These are phyloP conservation scores for Penicillium salamii DNA, from an alignment of 495 filamentous ascomycete species.

Conservation along the genomic window DNA sequence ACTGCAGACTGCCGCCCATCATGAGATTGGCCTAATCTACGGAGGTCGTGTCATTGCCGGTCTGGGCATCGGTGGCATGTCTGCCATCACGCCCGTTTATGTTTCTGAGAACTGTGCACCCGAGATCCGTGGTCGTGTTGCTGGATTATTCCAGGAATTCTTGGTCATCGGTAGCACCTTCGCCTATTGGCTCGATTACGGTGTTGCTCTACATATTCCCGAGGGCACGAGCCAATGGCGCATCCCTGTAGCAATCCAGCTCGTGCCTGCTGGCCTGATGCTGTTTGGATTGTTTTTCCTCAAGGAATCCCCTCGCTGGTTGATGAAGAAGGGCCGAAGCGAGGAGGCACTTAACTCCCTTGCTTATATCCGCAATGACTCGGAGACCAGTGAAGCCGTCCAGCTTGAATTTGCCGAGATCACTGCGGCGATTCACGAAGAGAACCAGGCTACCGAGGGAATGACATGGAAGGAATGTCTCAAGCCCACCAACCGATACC, in stretches of 20 bases:
- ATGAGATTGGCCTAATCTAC: slow-evolving; percentile 35
- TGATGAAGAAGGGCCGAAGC: slow-evolving; percentile 43
- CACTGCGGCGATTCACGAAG: slow-evolving; percentile 31
- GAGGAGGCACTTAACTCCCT: slow-evolving; percentile 45
- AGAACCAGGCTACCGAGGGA: slow-evolving; percentile 40
- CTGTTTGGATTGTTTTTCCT: slow-evolving; percentile 49
- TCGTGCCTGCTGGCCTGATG: slow-evolving; percentile 50
- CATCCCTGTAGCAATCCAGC: slow-evolving; percentile 52
- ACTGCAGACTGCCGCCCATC: slow-evolving; percentile 51
- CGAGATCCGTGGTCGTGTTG: slow-evolving; percentile 43
- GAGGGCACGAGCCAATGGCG: slow-evolving; percentile 48
- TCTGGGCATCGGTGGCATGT: slow-evolving; percentile 44
- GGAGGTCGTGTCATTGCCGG: slow-evolving; percentile 43
- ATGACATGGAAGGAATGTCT: slow-evolving; percentile 40
- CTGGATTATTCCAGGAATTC: slow-evolving; percentile 33
- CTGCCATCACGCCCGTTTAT: slow-evolving; percentile 49
- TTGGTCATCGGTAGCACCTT: slow-evolving; percentile 30
- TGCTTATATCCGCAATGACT: slow-evolving; percentile 43
- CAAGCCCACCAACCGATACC: slow-evolving; percentile 38
- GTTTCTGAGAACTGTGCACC: slow-evolving; percentile 46
- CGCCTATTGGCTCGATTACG: slow-evolving; percentile 52
- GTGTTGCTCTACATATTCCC: slow-evolving; percentile 42
- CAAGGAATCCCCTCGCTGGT: slow-evolving; percentile 56
- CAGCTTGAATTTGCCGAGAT: slow-evolving; percentile 67
- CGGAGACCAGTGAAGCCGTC: slow-evolving; percentile 33